These are phyloP conservation scores for Macrolepiota fuliginosa DNA, from an alignment of 768 basidiomycete species.

Conservation along the genomic window DNA sequence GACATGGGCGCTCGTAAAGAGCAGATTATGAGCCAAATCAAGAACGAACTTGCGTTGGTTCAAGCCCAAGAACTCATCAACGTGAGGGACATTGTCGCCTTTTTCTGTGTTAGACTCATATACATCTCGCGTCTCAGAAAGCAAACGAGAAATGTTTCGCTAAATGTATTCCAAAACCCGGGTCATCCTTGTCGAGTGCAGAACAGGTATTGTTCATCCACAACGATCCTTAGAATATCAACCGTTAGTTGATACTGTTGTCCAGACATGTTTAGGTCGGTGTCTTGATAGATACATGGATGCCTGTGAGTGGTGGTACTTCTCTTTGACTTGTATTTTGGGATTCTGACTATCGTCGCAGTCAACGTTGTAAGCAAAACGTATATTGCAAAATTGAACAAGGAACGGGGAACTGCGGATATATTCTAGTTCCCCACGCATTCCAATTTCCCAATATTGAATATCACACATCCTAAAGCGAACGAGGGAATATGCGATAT, in stretches of 20 bases:
- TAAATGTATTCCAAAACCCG: constrained; percentile 78
- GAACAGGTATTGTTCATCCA: constrained; percentile 2
- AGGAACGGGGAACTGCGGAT: constrained; percentile 40
- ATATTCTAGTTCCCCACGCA: constrained; percentile 9
- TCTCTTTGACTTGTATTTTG: background rate
- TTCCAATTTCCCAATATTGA: background rate
- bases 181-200: constrained; percentile 19
- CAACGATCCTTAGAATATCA: background rate
- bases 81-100: constrained; percentile 34
- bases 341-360: constrained; percentile 24
- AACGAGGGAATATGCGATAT: background rate
- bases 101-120: background rate
- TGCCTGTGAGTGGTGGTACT: constrained; percentile 57
- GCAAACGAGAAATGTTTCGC: constrained; percentile 74
- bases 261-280: constrained; percentile 67
- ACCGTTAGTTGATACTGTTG: background rate
- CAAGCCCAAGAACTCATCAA: constrained; percentile 84
- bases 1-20: constrained; percentile 50
- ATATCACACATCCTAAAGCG: background rate
- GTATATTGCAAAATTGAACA: constrained; percentile 57
- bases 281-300: constrained; percentile 86
- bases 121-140: constrained; percentile 48
- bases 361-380: constrained; percentile 77
- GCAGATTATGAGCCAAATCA: constrained; percentile 60
- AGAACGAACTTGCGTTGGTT: constrained; percentile 65